Evolutionary conservation across 2,329 filamentous ascomycete species (phyloP).

Genomic region (Paracamarosporium sp.): DNA sequence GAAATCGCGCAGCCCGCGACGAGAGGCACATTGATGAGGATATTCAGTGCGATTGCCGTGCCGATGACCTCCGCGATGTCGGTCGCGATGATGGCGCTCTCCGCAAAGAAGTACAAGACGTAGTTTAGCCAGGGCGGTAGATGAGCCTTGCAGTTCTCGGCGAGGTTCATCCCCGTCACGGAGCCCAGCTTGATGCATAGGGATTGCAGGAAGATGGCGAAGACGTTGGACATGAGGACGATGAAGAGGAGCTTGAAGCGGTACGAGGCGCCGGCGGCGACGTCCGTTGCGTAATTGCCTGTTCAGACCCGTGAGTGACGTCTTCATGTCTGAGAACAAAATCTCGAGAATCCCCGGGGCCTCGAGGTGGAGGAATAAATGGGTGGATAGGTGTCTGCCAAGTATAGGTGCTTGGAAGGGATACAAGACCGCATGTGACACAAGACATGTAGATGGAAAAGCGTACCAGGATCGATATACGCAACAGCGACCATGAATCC

Average conservation of each 20-base stretch:
- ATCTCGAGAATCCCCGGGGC: no score
- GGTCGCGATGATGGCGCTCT: slow-evolving; percentile 64
- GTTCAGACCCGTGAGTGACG: slow-evolving; percentile 22
- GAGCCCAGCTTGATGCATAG: slow-evolving; percentile 67
- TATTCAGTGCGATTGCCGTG: slow-evolving; percentile 63
- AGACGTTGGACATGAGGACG: slow-evolving; percentile 71
- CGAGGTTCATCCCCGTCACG: slow-evolving; percentile 58
- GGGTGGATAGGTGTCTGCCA: neutral
- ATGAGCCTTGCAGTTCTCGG: slow-evolving; percentile 56
- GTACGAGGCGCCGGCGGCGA: slow-evolving; percentile 71
- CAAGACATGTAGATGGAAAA: neutral
- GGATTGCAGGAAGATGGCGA: slow-evolving; percentile 74
- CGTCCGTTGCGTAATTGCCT: slow-evolving; percentile 74
- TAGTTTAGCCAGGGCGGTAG: slow-evolving; percentile 63
- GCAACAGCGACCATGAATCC: slow-evolving; percentile 67
- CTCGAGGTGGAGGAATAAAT: neutral
- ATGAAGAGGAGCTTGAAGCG: slow-evolving; percentile 72
- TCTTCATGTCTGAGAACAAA: no score
- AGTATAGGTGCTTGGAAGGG: neutral
- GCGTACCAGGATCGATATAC: slow-evolving; percentile 56
- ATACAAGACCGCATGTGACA: neutral
- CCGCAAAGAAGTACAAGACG: slow-evolving; percentile 61
- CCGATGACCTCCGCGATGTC: slow-evolving; percentile 67
- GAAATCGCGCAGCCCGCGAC: slow-evolving; percentile 65
- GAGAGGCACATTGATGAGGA: slow-evolving; percentile 60